Evolutionary conservation across 2,329 filamentous ascomycete species (phyloP), one percentile per base, ranked within the genome.

Genomic region (Fusarium agapanthi): DNA sequence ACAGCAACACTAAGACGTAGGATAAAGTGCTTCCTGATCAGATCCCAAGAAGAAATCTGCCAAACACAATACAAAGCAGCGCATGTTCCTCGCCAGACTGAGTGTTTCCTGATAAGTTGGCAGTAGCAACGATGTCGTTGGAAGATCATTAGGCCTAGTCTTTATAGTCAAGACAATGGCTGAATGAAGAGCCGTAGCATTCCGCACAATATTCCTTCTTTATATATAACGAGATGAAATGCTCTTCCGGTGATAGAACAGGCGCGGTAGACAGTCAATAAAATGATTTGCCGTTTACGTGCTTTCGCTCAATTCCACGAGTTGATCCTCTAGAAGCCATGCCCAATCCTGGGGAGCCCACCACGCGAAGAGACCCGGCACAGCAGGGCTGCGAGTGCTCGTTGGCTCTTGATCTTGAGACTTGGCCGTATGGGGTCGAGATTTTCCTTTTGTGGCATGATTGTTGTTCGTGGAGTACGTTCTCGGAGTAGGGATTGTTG

Each of bases 121-220:
- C 20, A 16, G 4, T 14, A 15, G 26, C 20, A 22, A 22, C 1
- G 20, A 7, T 22, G 44, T 7, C 20, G 28, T 47, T 5, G 20
- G 26, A 28, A 47, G 44, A 28, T 28, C 5, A 28, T 15, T 6
- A 5, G 4, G 18, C 4, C 15, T 11, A 28, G 4, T 18, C 14
- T 8, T 28, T 28, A 4, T 28, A 47, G 20, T 2, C 14, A 8
- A 47, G 6, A 9, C 44, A 47, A 47, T 12, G 26, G 28, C 13
- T 16, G 4, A 16, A 22, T 7, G 20, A 6, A 30, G 6, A 5
- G 44, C 15, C 7, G 7, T 0, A 7, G 20, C 13, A 8, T 30
- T 47, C 15, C 44, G 8, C 1, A 7, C 18, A 5, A 14, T 14
- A 45, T 45, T 45, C 12, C 24, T 26, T 26, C 12, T 20, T 13